These are phyloP conservation scores for Globisporangium megalacanthum DNA, from an alignment of 352 stramenopile genomes.

Conservation along the genomic window DNA sequence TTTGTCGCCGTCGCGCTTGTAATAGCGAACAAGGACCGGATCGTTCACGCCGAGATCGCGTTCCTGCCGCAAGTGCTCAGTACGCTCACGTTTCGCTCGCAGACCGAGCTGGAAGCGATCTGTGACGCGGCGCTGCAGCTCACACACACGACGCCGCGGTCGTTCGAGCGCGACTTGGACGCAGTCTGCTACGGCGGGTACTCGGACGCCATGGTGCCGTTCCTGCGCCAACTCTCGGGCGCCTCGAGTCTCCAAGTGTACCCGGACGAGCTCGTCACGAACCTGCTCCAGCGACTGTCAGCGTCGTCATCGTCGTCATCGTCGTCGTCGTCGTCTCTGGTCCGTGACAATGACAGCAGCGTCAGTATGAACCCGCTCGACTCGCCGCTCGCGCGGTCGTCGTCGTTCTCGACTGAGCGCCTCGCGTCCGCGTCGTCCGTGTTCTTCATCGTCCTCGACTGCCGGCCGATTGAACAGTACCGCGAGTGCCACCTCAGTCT, in stretches of 20 bases:
- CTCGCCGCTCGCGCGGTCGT: slow-evolving; percentile 17
- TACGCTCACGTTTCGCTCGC: slow-evolving; percentile 55
- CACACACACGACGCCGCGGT: slow-evolving; percentile 61
- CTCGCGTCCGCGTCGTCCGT: slow-evolving; percentile 34
- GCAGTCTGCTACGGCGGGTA: slow-evolving; percentile 80
- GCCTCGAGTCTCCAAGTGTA: slow-evolving; percentile 82
- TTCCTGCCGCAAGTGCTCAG: slow-evolving; percentile 82
- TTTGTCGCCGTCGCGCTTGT: slow-evolving; percentile 88
- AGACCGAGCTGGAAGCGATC: slow-evolving; percentile 52
- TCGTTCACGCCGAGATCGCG: slow-evolving; percentile 62
- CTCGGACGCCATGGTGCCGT: slow-evolving; percentile 54
- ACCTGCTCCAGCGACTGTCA: slow-evolving; percentile 57
- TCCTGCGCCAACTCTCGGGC: slow-evolving; percentile 61
- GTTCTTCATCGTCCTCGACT: slow-evolving; percentile 84
- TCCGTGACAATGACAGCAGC: neutral
- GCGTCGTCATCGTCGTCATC: slow-evolving; percentile 1
- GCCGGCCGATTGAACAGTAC: slow-evolving; percentile 66
- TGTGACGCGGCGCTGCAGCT: slow-evolving; percentile 46
- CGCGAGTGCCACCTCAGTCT: slow-evolving; percentile 75
- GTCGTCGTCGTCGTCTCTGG: neutral
- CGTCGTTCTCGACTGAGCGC: slow-evolving; percentile 33
- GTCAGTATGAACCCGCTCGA: slow-evolving; percentile 29
- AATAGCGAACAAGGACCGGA: slow-evolving; percentile 38
- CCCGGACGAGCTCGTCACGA: slow-evolving; percentile 72
- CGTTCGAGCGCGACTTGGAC: slow-evolving; percentile 77